Evolutionary conservation across 768 basidiomycete genomes (phyloP).

Genomic region (Tylopilus rubrobrunneus): DNA sequence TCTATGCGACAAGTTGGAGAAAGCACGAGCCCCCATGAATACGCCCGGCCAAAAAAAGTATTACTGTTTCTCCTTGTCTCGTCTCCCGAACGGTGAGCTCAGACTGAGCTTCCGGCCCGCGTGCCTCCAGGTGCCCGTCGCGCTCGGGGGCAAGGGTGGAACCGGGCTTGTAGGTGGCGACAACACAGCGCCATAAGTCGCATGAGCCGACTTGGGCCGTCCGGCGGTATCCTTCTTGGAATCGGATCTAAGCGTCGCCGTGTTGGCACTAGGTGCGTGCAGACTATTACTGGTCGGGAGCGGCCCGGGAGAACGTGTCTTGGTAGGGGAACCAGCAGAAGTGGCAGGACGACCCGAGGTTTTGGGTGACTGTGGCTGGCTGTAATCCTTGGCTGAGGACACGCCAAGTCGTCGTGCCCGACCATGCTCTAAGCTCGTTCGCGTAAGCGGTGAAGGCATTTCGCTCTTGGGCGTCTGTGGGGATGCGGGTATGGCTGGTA

Average conservation of each 20-base stretch:
- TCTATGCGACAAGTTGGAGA: not conserved
- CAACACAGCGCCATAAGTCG: conserved; percentile 17
- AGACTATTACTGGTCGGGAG: not conserved
- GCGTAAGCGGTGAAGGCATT: conserved; percentile 15
- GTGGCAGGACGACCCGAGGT: conserved; percentile 37
- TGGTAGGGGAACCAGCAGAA: conserved; percentile 29
- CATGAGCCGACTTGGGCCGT: conserved; percentile 28
- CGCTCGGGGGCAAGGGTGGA: conserved; percentile 18
- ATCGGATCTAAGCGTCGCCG: conserved; percentile 1
- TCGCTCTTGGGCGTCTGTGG: conserved; percentile 19
- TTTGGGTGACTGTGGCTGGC: conserved; percentile 9
- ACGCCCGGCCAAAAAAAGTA: too few relatives aligned
- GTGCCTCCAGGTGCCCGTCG: conserved; percentile 26
- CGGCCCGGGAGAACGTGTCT: conserved; percentile 1
- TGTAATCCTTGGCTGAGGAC: conserved; percentile 1
- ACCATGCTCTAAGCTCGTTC: conserved; percentile 17
- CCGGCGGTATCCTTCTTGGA: not conserved
- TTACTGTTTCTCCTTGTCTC: conserved; percentile 45
- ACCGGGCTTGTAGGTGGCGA: conserved; percentile 14
- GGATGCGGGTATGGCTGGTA: conserved; percentile 31
- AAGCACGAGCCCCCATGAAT: not conserved
- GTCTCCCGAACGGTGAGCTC: conserved; percentile 52
- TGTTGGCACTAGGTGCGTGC: conserved; percentile 1
- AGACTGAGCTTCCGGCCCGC: conserved; percentile 68
- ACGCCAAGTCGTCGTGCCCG: conserved; percentile 7